A percentile compares a stretch with the other conserved stretches of the same genome.
Conservation (phyloP, 208 protist species). For the Kentomonas sorsogonicus region DNA sequence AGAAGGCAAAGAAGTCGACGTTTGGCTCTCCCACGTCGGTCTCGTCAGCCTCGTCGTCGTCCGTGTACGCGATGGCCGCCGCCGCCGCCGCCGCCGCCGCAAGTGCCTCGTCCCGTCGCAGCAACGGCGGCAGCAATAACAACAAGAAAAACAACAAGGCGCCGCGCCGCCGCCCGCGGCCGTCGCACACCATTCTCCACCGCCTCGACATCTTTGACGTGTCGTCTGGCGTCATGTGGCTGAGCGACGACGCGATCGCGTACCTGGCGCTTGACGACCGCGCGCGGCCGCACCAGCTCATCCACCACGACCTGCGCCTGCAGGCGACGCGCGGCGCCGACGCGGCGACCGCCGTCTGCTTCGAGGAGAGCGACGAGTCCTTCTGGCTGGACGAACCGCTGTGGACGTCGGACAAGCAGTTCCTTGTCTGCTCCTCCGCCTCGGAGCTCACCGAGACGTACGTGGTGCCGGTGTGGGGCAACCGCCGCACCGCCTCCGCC, state of each 20-base stretch:
- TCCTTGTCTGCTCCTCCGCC: slow-evolving; percentile 36
- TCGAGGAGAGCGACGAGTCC: slow-evolving; percentile 50
- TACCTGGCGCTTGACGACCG: slow-evolving; percentile 59
- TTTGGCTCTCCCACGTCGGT: too few species aligned
- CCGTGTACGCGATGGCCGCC: too few species aligned
- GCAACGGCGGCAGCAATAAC: not conserved
- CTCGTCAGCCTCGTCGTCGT: too few species aligned
- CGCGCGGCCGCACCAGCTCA: slow-evolving; percentile 41
- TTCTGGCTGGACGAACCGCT: slow-evolving; percentile 46
- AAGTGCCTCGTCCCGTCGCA: not conserved
- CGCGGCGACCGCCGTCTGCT: slow-evolving; percentile 36
- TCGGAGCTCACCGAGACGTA: slow-evolving; percentile 53
- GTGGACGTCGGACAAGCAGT: slow-evolving; percentile 48
- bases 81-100: too few species aligned
- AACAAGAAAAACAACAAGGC: not conserved
- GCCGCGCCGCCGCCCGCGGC: slow-evolving; percentile 1
- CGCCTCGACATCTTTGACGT: slow-evolving; percentile 54
- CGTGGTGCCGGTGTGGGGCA: slow-evolving; percentile 23
- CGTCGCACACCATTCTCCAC: slow-evolving; percentile 29
- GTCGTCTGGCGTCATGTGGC: slow-evolving; percentile 53
- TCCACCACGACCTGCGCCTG: slow-evolving; percentile 51
- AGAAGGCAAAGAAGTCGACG: not conserved
- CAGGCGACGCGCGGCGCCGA: slow-evolving; percentile 2
- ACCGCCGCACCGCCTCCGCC: too few species aligned
- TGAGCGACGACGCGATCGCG: slow-evolving; percentile 25